These are phyloP conservation scores for Aurinia saxatilis DNA, from an alignment of 345 rosid genomes.

Conservation along the genomic window DNA sequence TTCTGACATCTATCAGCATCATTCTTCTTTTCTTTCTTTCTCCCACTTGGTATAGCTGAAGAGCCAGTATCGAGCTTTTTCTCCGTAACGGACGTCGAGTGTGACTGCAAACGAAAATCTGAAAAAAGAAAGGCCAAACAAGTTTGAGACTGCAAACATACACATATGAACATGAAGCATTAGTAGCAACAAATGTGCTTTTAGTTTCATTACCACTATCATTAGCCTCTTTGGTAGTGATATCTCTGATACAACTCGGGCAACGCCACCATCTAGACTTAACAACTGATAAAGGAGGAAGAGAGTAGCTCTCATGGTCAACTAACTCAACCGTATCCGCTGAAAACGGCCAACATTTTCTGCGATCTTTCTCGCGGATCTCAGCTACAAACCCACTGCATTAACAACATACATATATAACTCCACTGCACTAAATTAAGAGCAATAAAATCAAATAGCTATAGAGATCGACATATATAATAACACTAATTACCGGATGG, in stretches of 20 bases:
- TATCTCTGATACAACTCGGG: constrained; percentile 35
- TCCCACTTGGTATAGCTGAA: constrained; percentile 20
- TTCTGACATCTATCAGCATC: neutral
- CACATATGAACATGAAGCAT: neutral
- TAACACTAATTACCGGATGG: constrained; percentile 58
- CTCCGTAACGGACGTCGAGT: constrained; percentile 3
- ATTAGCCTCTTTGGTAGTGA: constrained; percentile 13
- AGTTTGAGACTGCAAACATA: constrained; percentile 2
- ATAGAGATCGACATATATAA: neutral
- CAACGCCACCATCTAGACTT: constrained; percentile 56
- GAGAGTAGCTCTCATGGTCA: constrained; percentile 25
- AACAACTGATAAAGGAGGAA: constrained; percentile 44
- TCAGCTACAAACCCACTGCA: constrained; percentile 65
- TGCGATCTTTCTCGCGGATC: constrained; percentile 45
- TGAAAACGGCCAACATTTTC: constrained; percentile 53
- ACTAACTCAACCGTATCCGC: constrained; percentile 28
- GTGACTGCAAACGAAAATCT: constrained; percentile 27
- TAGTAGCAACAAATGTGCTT: neutral
- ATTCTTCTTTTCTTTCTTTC: constrained; percentile 25
- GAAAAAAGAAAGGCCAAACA: constrained; percentile 18
- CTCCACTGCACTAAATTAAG: neutral
- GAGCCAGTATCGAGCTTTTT: constrained; percentile 21
- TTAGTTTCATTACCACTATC: constrained; percentile 6
- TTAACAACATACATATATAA: neutral
- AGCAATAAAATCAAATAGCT: neutral